Evolutionary conservation across 306 rosid species (phyloP), one percentile per base, ranked within the genome.

Genomic region (Phaseolus lunatus): DNA sequence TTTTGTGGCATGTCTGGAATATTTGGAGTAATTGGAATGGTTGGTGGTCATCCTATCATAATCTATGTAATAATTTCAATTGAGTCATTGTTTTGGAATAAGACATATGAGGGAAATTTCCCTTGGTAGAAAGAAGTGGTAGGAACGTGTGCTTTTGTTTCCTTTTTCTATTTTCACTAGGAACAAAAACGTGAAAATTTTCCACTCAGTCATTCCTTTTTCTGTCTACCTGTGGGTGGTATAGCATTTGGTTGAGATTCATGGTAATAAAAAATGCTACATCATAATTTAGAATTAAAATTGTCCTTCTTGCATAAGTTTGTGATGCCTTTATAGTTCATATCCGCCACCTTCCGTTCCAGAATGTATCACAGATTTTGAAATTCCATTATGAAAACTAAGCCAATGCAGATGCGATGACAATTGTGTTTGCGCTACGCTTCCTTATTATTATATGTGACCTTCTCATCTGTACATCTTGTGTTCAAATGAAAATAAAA

Each of bases 101-200:
- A 27, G 57, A n/a, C n/a, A 37, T 6, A 33, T 3, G 56, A 15
- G 76, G 52, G 20, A 5, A 74, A 20, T 33, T 45, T 66, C 41
- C 20, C 19, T 64, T 20, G 16, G 52, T 73, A 78, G 73, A 41
- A 75, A 64, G 59, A 80, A 72, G 57, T 10, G 75, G 18, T 49
- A 8, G 43, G 59, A 44, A 6, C 27, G 1, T 50, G 47, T 68
- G 54, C 29, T 14, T 6, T 43, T 45, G 41, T 68, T 47, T 48
- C 56, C 3, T 4, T 67, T 44, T 43, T 22, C 39, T 43, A 7
- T 67, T 47, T 15, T 15, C 22, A 44, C 73, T 45, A 1, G 11
- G 53, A 27, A 24, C n/a, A 48, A 70, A 68, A 27, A 7, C 16
- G 72, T 15, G 10, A 4, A 65, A 39, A 39, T 2, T 3, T 9